A percentile compares a stretch with the other conserved stretches of the same genome.
phyloP scores from a whole-genome alignment of 192 early-diverging fungal species.

The Entomortierella beljakovae region DNA sequence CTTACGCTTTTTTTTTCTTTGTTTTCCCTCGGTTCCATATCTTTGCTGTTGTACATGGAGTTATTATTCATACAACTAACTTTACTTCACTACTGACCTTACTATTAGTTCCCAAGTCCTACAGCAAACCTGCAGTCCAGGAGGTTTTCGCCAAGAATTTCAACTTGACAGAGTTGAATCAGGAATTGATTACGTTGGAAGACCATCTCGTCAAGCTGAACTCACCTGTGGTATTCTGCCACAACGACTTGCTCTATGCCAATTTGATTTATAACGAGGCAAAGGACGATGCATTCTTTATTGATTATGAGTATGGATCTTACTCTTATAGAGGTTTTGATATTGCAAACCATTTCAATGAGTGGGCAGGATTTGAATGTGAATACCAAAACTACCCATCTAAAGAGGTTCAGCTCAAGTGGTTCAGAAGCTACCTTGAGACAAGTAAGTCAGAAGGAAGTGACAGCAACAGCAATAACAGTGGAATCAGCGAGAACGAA shows the following conservation, averaged over 20 bases:
- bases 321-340: slow-evolving; percentile 92
- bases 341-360: slow-evolving; percentile 97
- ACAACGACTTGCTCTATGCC: slow-evolving; percentile 92
- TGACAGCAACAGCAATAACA: neutral
- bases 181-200: slow-evolving; percentile 66
- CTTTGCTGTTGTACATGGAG: too few relatives aligned
- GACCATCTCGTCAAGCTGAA: slow-evolving; percentile 65
- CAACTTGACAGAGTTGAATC: slow-evolving; percentile 51
- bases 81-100: neutral
- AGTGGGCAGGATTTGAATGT: slow-evolving; percentile 92
- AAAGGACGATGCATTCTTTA: slow-evolving; percentile 77
- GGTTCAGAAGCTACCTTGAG: slow-evolving; percentile 82
- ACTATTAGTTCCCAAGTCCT: slow-evolving; percentile 66
- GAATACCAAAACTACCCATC: slow-evolving; percentile 87
- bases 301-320: slow-evolving; percentile 95
- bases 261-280: slow-evolving; percentile 85
- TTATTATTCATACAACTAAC: too few relatives aligned
- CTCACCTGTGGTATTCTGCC: slow-evolving; percentile 89
- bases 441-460: slow-evolving; percentile 44
- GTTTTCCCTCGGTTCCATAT: too few relatives aligned
- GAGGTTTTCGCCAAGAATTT: slow-evolving; percentile 67
- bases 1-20: neutral
- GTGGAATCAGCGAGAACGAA: neutral
- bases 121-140: slow-evolving; percentile 66
- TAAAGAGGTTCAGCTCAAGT: slow-evolving; percentile 74